Conservation (phyloP, 1,284 basidiomycete genomes). For the Sphagnurus paluster region DNA sequence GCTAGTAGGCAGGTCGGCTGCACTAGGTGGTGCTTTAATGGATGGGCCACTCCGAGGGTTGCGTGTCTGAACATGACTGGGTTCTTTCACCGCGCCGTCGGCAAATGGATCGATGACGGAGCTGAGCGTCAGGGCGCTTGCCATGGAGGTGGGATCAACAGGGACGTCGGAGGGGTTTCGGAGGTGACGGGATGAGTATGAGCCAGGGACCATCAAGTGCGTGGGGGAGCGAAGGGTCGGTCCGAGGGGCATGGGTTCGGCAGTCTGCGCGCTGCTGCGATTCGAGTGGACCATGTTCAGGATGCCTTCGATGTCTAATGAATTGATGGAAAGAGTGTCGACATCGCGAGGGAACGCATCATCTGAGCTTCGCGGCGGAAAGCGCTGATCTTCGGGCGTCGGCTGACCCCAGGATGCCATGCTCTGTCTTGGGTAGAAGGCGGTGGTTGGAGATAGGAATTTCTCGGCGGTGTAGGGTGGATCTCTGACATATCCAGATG, state of each 20-base stretch:
- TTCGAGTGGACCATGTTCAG: slow-evolving; percentile 48
- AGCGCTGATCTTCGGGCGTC: slow-evolving; percentile 25
- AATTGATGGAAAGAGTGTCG: slow-evolving; percentile 26
- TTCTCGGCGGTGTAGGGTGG: slow-evolving; percentile 33
- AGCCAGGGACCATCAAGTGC: slow-evolving; percentile 12
- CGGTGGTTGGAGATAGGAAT: slow-evolving; percentile 28
- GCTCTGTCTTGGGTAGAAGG: slow-evolving; percentile 23
- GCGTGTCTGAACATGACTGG: slow-evolving; percentile 2
- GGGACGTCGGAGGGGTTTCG: slow-evolving; percentile 33
- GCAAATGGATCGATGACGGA: slow-evolving; percentile 27
- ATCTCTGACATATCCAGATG: slow-evolving; percentile 26
- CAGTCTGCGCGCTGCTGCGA: slow-evolving; percentile 24
- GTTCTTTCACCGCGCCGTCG: slow-evolving; percentile 16
- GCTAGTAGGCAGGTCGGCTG: slow-evolving; percentile 16
- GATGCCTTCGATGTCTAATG: slow-evolving; percentile 53
- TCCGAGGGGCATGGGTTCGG: slow-evolving; percentile 15
- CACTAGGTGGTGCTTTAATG: slow-evolving; percentile 8
- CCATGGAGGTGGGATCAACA: slow-evolving; percentile 25
- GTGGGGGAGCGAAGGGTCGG: slow-evolving; percentile 6
- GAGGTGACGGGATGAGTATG: slow-evolving; percentile 21
- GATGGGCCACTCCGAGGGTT: slow-evolving; percentile 1
- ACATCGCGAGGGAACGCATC: neutral
- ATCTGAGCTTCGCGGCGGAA: slow-evolving; percentile 1
- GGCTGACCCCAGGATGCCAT: slow-evolving; percentile 29
- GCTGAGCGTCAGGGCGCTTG: slow-evolving; percentile 23